Base-by-base conservation (phyloP, 164 flowering plant species). In the Annona squamosa region DNA sequence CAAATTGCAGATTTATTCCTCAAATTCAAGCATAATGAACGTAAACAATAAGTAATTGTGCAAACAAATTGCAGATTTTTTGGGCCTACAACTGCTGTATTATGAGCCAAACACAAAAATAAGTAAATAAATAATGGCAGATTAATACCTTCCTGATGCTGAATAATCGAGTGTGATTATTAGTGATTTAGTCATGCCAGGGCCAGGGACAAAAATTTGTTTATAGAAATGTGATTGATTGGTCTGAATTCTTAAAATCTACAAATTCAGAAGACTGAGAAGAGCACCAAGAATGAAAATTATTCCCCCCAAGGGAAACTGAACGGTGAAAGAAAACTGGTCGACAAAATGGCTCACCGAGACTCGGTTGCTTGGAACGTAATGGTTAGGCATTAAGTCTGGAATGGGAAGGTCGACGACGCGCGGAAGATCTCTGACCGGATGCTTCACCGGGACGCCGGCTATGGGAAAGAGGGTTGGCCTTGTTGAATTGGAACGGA, bases 321-420 rank as follows among this genome's bases (percentile, higher is more conserved):
- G 9, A 73, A 70, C 13, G 26, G 61, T 70, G 77, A 80, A n/a
- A 80, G 81, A 69, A 67, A 72, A 47, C 2, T 83, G 3, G 78
- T 83, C 64, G 81, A 80, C 47, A 69, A 63, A 73, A 77, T 80
- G 82, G 45, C 46, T 26, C 67, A 75, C 9, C 68, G 74, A 73
- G 83, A 79, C 45, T 17, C 59, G 73, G 77, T 77, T 73, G 66
- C 76, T 19, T 79, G 83, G 77, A 81, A 83, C 61, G 65, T 77
- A 12, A 81, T 83, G 82, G 75, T 81, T 43, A 78, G 57, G 63
- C 52, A 76, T 65, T 82, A 76, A 61, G 68, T 77, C 46, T 75
- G 76, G 59, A 82, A 76, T 52, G 46, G 71, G 61, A 82, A 77
- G 74, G 37, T 72, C 16, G 44, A 18, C 5, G 78, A 76, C 41